These are phyloP conservation scores for Sabuloglossum arenarium DNA, from an alignment of 495 filamentous ascomycete genomes.

Conservation along the genomic window DNA sequence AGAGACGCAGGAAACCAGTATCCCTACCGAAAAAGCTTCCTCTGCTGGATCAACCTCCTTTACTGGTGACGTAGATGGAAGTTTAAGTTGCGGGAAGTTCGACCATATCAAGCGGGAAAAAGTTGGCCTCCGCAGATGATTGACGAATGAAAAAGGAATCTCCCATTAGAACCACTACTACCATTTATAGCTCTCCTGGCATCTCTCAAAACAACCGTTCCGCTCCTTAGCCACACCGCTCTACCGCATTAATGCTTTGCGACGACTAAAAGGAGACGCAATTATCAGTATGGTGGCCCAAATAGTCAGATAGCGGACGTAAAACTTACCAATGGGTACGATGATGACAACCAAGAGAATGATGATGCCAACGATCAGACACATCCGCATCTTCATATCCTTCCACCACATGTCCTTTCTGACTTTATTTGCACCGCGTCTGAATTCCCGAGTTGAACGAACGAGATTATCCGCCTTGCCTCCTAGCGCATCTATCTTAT, in stretches of 20 bases:
- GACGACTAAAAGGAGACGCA: background rate
- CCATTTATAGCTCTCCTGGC: background rate
- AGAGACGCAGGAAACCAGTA: background rate
- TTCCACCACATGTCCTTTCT: conserved; percentile 92
- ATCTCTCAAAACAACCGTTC: background rate
- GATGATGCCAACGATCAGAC: conserved; percentile 71
- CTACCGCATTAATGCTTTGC: background rate
- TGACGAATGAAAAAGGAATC: background rate
- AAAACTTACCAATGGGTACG: conserved; percentile 51
- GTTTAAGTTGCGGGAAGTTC: background rate
- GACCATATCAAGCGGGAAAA: background rate
- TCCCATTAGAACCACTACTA: background rate
- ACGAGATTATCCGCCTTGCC: conserved; percentile 93
- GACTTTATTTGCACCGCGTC: conserved; percentile 83
- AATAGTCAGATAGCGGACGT: background rate
- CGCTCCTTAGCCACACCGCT: background rate
- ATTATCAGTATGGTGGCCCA: background rate
- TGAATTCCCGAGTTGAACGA: conserved; percentile 77
- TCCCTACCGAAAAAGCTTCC: background rate
- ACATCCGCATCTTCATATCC: conserved; percentile 99
- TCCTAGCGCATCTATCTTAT: conserved; percentile 70
- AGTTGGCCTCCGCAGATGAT: background rate
- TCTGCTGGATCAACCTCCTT: background rate
- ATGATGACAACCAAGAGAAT: conserved; percentile 82
- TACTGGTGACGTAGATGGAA: background rate